Base-by-base conservation (phyloP, 306 rosid species). In the Trifolium fragiferum region DNA sequence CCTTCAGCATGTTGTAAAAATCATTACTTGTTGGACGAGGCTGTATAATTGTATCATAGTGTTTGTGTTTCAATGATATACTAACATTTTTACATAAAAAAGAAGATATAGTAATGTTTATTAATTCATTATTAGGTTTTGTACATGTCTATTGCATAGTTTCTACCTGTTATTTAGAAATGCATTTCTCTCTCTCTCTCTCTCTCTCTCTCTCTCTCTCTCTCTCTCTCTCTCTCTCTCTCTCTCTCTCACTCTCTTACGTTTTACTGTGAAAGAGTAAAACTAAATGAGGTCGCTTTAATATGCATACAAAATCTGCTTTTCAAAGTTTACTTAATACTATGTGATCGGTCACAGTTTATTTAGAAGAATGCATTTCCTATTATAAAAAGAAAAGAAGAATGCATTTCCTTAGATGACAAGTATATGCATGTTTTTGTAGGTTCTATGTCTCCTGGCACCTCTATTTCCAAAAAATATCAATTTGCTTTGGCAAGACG, bases 401-500 rank as follows among this genome's bases (percentile, higher is more conserved):
- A 25, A 25, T 25, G 16, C 46, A 74, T 74, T 70, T 69, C 82
- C 37, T 72, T 70, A 44, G 62, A 54, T 83, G 82, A 76, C 78
- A 32, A 64, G 46, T 37, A 19, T 43, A 14, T 46, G 21, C 20
- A 59, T 53, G 72, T 63, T 53, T 78, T 78, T 84, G 82, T 60
- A 93, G 98, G 97, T 93, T 84, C 89, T 91, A 66, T 91, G 90
- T 77, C 85, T 82, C 78, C 79, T 93, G 61, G 97, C 98, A 46
- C 97, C 97, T 55, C 89, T 93, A 50, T 93, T 91, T 80, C 98
- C 98, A 6, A 93, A 87, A 87, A 83, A 89, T 84, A 85, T 88
- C 73, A 86, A 78, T 75, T 81, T 87, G 86, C 88, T 85, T 82
- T 93, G 97, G 98, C 97, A 91, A 79, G 98, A 93, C 67, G 98